These are phyloP conservation scores for Macadamia tetraphylla DNA, from an alignment of 164 flowering plant genomes.

Conservation along the genomic window DNA sequence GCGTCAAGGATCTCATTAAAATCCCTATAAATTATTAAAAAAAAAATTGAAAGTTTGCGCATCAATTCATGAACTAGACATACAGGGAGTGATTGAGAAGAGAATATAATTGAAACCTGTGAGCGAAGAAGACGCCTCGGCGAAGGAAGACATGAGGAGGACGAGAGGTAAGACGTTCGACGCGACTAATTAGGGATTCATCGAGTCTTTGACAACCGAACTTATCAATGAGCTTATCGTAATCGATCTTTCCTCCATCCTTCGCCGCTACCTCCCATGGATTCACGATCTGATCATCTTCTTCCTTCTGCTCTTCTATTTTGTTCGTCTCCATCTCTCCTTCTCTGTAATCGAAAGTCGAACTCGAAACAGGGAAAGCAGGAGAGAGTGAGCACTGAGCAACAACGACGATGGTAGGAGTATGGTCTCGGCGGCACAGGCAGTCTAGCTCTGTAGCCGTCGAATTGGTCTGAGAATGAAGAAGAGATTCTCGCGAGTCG, in stretches of 20 bases:
- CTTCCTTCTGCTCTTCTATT: slow-evolving; percentile 22
- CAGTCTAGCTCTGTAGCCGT: too few relatives aligned
- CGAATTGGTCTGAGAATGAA: too few relatives aligned
- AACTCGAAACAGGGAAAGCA: too few relatives aligned
- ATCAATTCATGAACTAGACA: not conserved
- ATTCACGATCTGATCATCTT: slow-evolving; percentile 65
- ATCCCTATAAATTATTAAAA: slow-evolving; percentile 36
- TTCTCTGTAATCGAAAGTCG: too few relatives aligned
- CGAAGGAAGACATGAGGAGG: slow-evolving; percentile 93
- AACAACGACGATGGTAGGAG: too few relatives aligned
- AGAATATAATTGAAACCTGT: slow-evolving; percentile 34
- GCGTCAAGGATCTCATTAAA: slow-evolving; percentile 69
- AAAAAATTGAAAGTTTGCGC: not conserved
- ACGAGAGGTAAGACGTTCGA: slow-evolving; percentile 72
- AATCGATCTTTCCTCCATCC: slow-evolving; percentile 82
- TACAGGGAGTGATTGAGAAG: not conserved
- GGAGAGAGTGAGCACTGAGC: too few relatives aligned
- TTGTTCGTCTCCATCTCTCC: slow-evolving; percentile 6
- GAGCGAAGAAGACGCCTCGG: slow-evolving; percentile 93
- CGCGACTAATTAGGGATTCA: slow-evolving; percentile 50
- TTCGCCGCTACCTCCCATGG: slow-evolving; percentile 87
- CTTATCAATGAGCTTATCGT: slow-evolving; percentile 89
- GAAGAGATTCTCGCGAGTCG: too few relatives aligned
- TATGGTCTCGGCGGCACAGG: too few relatives aligned
- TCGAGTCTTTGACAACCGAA: slow-evolving; percentile 87